phyloP scores from a whole-genome alignment of 2,329 filamentous ascomycete genomes.

The Apiospora rasikravindrae region DNA sequence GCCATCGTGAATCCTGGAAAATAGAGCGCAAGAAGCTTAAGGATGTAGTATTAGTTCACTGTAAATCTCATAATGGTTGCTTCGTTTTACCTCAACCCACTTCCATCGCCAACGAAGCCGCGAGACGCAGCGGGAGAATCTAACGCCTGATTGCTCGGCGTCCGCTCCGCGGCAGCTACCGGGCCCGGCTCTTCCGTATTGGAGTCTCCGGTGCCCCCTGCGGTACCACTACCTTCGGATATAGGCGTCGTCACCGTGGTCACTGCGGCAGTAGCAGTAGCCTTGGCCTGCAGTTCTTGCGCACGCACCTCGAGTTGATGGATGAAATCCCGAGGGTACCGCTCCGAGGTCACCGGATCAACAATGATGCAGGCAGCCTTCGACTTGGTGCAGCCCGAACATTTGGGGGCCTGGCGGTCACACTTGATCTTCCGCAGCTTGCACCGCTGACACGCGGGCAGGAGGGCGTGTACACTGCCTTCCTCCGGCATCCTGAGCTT shows the following conservation, averaged over 20 bases:
- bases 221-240: not conserved
- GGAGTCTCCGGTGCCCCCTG: slow-evolving; percentile 33
- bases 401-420: slow-evolving; percentile 38
- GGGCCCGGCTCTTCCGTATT: slow-evolving; percentile 30
- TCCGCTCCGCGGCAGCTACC: not conserved
- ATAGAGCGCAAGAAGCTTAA: slow-evolving; percentile 18
- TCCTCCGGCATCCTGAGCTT: slow-evolving; percentile 2
- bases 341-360: slow-evolving; percentile 29
- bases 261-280: not conserved
- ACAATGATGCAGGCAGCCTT: slow-evolving; percentile 36
- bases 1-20: slow-evolving; percentile 27
- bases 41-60: not conserved
- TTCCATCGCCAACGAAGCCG: slow-evolving; percentile 21
- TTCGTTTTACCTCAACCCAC: slow-evolving; percentile 25
- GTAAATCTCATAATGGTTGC: not conserved
- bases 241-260: not conserved
- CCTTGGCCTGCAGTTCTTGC: not conserved
- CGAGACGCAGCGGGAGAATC: slow-evolving; percentile 25
- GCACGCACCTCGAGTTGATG: not conserved
- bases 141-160: slow-evolving; percentile 3
- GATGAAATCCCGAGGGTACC: slow-evolving; percentile 28
- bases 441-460: slow-evolving; percentile 27
- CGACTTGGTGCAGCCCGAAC: slow-evolving; percentile 34
- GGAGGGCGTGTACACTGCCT: slow-evolving; percentile 4
- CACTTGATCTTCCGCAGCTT: slow-evolving; percentile 30